These are phyloP conservation scores for Plantago rigida DNA, from an alignment of 305 asterid genomes.

Conservation along the genomic window DNA sequence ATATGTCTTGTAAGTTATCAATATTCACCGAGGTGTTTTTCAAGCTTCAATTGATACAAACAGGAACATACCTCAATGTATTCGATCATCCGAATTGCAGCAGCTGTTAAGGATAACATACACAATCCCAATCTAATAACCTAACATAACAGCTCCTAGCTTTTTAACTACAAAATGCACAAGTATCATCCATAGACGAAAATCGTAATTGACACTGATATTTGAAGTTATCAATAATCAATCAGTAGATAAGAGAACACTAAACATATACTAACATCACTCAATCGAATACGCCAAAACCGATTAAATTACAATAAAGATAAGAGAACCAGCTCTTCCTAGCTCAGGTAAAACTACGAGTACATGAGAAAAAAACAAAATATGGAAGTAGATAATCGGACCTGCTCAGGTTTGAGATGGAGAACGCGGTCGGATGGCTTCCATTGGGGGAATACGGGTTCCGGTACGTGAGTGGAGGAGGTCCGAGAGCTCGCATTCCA, in stretches of 20 bases:
- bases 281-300: no score
- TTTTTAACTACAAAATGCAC: not conserved
- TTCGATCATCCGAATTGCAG: no score
- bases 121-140: no score
- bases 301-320: not conserved
- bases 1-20: no score
- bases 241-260: not conserved
- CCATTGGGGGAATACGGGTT: conserved; percentile 56
- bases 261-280: no score
- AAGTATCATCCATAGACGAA: not conserved
- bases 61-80: no score
- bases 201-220: no score
- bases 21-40: no score
- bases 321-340: not conserved
- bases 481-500: conserved; percentile 41
- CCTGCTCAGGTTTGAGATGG: conserved; percentile 72
- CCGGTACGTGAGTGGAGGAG: conserved; percentile 45
- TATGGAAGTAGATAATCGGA: conserved; percentile 14
- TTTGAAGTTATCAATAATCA: not conserved
- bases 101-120: no score
- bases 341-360: no score
- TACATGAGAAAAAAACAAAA: no score
- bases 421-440: conserved; percentile 78
- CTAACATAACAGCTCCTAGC: not conserved
- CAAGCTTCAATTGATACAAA: no score